These are phyloP conservation scores for Neurospora sp. DNA, from an alignment of 495 filamentous ascomycete species.

Conservation along the genomic window DNA sequence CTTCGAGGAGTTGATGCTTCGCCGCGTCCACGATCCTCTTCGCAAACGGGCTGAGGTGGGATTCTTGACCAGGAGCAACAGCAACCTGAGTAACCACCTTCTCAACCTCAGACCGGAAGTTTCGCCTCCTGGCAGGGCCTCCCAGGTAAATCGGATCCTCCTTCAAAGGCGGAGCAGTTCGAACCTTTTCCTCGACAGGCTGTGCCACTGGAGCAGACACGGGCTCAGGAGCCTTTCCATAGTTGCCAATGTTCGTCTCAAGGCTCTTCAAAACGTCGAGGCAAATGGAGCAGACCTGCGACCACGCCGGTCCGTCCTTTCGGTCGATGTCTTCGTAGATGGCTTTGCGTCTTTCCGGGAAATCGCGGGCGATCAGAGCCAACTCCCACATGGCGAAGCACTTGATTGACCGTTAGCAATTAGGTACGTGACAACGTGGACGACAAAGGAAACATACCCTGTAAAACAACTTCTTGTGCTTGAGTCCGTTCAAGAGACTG, in stretches of 20 bases:
- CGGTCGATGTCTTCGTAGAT: slow-evolving; percentile 90
- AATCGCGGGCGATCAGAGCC: slow-evolving; percentile 62
- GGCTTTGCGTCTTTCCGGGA: slow-evolving; percentile 59
- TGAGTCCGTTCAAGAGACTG: slow-evolving; percentile 74
- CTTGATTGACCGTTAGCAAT: slow-evolving; percentile 28
- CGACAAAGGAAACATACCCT: slow-evolving; percentile 33
- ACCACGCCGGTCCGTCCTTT: slow-evolving; percentile 66
- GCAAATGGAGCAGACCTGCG: slow-evolving; percentile 60
- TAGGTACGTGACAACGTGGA: no score
- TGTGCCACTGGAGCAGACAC: slow-evolving; percentile 18
- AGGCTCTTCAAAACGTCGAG: slow-evolving; percentile 57
- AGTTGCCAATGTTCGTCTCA: slow-evolving; percentile 50
- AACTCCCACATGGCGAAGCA: slow-evolving; percentile 90
- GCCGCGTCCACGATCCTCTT: slow-evolving; percentile 25
- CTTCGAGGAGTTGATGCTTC: slow-evolving; percentile 31
- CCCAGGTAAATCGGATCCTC: slow-evolving; percentile 49
- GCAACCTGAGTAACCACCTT: slow-evolving; percentile 44
- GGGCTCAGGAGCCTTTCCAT: slow-evolving; percentile 38
- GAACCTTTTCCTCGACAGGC: slow-evolving; percentile 17
- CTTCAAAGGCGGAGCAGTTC: slow-evolving; percentile 39
- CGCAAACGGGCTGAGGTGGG: slow-evolving; percentile 28
- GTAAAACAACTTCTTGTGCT: slow-evolving; percentile 56
- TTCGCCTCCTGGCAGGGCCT: slow-evolving; percentile 33
- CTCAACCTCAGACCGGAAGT: slow-evolving; percentile 40
- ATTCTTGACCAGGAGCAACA: slow-evolving; percentile 49